Evolutionary conservation across 2,329 filamentous ascomycete species (phyloP), one percentile per base, ranked within the genome.

Genomic region (Neopestalotiopsis sp.): DNA sequence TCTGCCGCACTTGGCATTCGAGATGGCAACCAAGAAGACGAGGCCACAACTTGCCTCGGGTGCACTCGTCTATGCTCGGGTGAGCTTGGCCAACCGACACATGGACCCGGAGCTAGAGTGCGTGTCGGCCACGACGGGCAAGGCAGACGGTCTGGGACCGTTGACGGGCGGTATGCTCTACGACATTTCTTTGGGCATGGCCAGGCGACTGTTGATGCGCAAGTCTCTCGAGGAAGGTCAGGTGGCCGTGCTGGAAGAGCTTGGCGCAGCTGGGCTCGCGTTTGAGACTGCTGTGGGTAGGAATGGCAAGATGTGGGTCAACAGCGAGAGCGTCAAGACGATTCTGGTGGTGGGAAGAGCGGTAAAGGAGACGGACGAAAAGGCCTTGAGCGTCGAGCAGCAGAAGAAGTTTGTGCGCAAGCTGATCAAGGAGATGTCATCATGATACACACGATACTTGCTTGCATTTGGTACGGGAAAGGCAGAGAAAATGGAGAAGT

Each of bases 271-370:
- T 69, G 95, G 94, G 67, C 81, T 97, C 14, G 90, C 92, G 24
- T 99, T 98, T 79, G 96, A 99, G 84, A 93, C 97, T 70, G 95
- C 95, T 0, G 93, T 97, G 9, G 96, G 96, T 20, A 89, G 94
- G 76, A 99, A 99, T 80, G 96, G 96, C 56, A 91, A 90, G 79
- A 88, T 98, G 28, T 98, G 96, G 94, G 92, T 98, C 14, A 91
- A 95, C 76, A 94, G 92, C 73, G 92, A 92, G 34, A 92, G 86
- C 71, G 83, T 91, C 49, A 92, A 88, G 81, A 90, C 90, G 40
- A 91, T 94, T 7, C 83, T 97, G 71, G 87, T 90, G 0, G 92
- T 98, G 68, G 95, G 95, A 1, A 89, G 89, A 73, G 93, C 94
- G 58, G 83, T 99, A 62, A 87, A 88, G 75, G 89, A 93, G 77